Evolutionary conservation across 2,329 filamentous ascomycete species (phyloP), one percentile per base, ranked within the genome.

Genomic region (Thelonectria olida): DNA sequence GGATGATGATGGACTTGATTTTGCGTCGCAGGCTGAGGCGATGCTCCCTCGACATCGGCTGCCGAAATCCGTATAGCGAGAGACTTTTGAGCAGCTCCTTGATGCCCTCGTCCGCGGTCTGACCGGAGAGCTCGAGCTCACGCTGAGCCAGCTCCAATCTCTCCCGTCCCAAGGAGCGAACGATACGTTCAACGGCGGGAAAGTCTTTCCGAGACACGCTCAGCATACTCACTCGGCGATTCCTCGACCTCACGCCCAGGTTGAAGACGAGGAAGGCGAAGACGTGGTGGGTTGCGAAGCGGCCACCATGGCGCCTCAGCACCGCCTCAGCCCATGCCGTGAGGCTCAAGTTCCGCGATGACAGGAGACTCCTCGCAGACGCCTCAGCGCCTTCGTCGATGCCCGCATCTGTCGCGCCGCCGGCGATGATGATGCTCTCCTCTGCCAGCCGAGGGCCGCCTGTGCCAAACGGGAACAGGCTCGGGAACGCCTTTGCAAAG

Each of bases 401-500:
- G n/a, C n/a, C n/a, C n/a, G n/a, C n/a, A n/a, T n/a, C n/a, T n/a
- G n/a, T n/a, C n/a, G n/a, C n/a, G n/a, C n/a, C n/a, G n/a, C n/a
- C n/a, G n/a, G n/a, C n/a, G n/a, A n/a, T n/a, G n/a, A 23, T 7
- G 12, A 17, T 47, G 9, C 25, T 54, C 15, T 54, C 61, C 20
- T 61, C 53, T 1, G 34, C 49, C 36, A 45, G 20, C 6, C 54
- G 22, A 28, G 64, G 62, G 1, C 62, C 62, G 2, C 65, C 57
- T 4, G 19, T 19, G 12, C 64, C 64, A 7, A 60, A 55, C 5
- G 64, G 62, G 2, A 65, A 47, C 9, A 63, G 25, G 1, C 39
- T 67, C 7, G 62, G 64, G 9, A 65, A 67, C 19, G 62, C 50
- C 44, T 59, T 62, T 7, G 62, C 58, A 15, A 67, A 65, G 47